Conservation (phyloP, 345 rosid species). For the Ailanthus altissimus region DNA sequence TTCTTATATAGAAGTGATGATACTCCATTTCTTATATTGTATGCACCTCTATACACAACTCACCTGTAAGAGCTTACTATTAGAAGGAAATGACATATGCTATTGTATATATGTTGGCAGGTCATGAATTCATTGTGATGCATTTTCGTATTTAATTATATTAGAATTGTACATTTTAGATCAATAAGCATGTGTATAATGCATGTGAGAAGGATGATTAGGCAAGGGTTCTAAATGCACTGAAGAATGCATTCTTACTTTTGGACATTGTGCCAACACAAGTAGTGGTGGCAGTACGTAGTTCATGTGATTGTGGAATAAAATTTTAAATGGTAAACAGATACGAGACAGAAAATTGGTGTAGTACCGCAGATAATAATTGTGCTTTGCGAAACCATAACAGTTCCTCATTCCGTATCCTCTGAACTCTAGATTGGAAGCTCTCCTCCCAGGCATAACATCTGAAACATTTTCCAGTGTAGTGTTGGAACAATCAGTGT, state of each 20-base stretch:
- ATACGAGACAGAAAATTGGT: background rate
- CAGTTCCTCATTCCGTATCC: constrained; percentile 70
- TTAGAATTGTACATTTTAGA: background rate
- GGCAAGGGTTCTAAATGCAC: background rate
- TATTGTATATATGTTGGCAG: too few relatives aligned
- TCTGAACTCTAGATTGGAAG: constrained; percentile 74
- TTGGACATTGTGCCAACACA: background rate
- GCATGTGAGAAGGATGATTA: background rate
- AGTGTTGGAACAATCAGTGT: constrained; percentile 3
- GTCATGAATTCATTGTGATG: background rate
- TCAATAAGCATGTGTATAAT: background rate
- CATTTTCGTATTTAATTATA: background rate
- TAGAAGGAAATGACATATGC: too few relatives aligned
- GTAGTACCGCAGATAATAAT: constrained; percentile 73
- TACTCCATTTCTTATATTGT: too few relatives aligned
- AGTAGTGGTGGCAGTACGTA: background rate
- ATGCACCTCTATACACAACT: too few relatives aligned
- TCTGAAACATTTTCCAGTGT: constrained; percentile 42
- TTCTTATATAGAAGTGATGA: too few relatives aligned
- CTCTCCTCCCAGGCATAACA: constrained; percentile 98
- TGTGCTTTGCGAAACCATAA: constrained; percentile 92
- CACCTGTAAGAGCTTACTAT: too few relatives aligned
- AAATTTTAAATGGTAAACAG: background rate
- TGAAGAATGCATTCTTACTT: background rate
- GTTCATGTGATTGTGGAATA: background rate